Conservation (phyloP, 441 rosid genomes). For the Eutrema salsugineum region DNA sequence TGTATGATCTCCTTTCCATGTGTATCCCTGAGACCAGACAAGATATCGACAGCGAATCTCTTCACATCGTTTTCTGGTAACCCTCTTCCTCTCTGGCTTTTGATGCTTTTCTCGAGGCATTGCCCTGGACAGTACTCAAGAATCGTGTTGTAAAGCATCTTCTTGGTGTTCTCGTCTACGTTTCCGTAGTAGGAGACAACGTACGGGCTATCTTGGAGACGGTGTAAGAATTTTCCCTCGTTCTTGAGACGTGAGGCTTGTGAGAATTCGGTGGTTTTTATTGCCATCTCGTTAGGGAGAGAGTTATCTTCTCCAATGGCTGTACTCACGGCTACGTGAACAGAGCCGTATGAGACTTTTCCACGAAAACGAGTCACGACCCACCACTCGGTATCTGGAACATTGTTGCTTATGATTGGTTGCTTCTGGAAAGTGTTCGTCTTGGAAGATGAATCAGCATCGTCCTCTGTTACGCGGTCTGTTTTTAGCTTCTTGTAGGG, state of each 20-base stretch:
- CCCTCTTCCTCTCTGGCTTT: not conserved
- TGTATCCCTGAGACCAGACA: not conserved
- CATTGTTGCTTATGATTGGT: not conserved
- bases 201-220: not conserved
- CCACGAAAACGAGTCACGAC: not conserved
- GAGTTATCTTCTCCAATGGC: not conserved
- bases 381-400: not conserved
- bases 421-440: not conserved
- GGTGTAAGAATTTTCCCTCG: not conserved
- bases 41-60: not conserved
- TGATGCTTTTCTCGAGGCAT: not conserved
- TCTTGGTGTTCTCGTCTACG: not conserved
- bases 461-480: not conserved
- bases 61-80: not conserved
- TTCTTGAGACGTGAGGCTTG: not conserved
- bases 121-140: slow-evolving; percentile 4
- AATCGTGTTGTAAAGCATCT: not conserved
- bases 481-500: not conserved
- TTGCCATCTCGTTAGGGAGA: slow-evolving; percentile 6
- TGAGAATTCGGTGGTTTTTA: not conserved
- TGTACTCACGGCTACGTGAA: not conserved
- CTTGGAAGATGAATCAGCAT: not conserved
- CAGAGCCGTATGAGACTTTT: not conserved
- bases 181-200: slow-evolving; percentile 10
- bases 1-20: slow-evolving; percentile 9